phyloP scores from a whole-genome alignment of 1,139 yeast genomes.

The Candida sp. region DNA sequence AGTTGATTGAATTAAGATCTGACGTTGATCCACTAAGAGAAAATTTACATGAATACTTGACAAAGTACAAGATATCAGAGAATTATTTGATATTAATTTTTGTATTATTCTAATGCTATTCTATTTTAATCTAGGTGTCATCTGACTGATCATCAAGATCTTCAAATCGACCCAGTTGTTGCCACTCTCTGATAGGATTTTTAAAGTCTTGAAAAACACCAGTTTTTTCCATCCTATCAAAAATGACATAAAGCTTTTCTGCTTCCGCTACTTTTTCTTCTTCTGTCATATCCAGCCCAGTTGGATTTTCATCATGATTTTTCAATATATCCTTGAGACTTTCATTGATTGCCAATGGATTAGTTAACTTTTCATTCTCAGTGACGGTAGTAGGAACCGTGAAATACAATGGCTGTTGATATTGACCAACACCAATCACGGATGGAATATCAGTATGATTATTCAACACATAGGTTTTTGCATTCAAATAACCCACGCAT shows the following conservation, averaged over 20 bases:
- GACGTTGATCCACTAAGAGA: too few relatives aligned
- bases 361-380: background rate
- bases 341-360: slow-evolving; percentile 1
- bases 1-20: too few relatives aligned
- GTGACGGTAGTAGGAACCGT: background rate
- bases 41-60: too few relatives aligned
- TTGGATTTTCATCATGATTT: background rate
- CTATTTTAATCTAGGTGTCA: background rate
- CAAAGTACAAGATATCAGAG: too few relatives aligned
- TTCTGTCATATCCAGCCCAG: slow-evolving; percentile 25
- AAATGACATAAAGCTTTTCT: slow-evolving; percentile 45
- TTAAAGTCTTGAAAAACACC: slow-evolving; percentile 72
- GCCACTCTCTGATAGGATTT: slow-evolving; percentile 96
- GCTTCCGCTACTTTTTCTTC: slow-evolving; percentile 55
- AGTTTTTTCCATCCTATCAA: slow-evolving; percentile 44
- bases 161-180: slow-evolving; percentile 2
- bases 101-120: too few relatives aligned
- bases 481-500: slow-evolving; percentile 20
- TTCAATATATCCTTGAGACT: slow-evolving; percentile 1
- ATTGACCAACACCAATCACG: slow-evolving; percentile 12
- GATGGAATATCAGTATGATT: slow-evolving; percentile 13
- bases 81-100: too few relatives aligned
- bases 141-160: background rate
- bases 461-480: slow-evolving; percentile 13
- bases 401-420: slow-evolving; percentile 12